Percentiles rank a stretch among this genome's conserved stretches.
phyloP scores from a whole-genome alignment of 768 basidiomycete species.

The Amanita polypyramis region DNA sequence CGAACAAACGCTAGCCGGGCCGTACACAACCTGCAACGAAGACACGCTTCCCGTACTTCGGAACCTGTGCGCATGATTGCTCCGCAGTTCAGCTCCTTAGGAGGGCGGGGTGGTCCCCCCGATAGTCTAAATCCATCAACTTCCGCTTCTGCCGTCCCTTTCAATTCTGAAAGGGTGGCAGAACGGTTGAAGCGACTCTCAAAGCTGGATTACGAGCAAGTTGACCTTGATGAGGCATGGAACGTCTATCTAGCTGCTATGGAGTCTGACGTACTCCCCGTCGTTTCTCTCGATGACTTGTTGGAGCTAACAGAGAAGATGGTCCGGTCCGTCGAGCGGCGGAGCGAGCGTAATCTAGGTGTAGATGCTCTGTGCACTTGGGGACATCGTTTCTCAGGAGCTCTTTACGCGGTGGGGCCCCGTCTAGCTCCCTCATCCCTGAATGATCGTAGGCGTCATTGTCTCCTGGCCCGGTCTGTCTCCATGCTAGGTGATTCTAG shows the following conservation, averaged over 20 bases:
- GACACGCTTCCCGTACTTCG: constrained; percentile 16
- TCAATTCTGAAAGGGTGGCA: not conserved
- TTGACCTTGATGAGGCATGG: constrained; percentile 33
- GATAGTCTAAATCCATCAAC: constrained; percentile 4
- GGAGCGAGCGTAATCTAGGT: constrained; percentile 10
- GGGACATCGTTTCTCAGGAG: constrained; percentile 25
- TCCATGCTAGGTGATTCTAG: constrained; percentile 28
- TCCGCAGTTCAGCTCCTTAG: not conserved
- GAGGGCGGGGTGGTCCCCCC: not conserved
- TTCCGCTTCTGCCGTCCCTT: constrained; percentile 1
- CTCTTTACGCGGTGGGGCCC: constrained; percentile 20
- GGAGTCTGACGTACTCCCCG: constrained; percentile 3
- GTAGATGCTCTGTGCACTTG: constrained; percentile 19
- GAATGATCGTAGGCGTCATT: constrained; percentile 14
- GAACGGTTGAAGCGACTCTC: not conserved
- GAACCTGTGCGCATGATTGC: constrained; percentile 7
- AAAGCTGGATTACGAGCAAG: constrained; percentile 8
- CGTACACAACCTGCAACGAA: constrained; percentile 14
- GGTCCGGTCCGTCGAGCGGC: constrained; percentile 6
- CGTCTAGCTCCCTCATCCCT: constrained; percentile 13
- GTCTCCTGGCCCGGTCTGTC: constrained; percentile 19
- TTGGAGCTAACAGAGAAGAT: constrained; percentile 3
- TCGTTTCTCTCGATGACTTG: not conserved
- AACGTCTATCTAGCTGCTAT: constrained; percentile 20
- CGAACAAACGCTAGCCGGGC: constrained; percentile 9